Base-by-base conservation (phyloP, 2,329 filamentous ascomycete species). In the Penicillium sp. region DNA sequence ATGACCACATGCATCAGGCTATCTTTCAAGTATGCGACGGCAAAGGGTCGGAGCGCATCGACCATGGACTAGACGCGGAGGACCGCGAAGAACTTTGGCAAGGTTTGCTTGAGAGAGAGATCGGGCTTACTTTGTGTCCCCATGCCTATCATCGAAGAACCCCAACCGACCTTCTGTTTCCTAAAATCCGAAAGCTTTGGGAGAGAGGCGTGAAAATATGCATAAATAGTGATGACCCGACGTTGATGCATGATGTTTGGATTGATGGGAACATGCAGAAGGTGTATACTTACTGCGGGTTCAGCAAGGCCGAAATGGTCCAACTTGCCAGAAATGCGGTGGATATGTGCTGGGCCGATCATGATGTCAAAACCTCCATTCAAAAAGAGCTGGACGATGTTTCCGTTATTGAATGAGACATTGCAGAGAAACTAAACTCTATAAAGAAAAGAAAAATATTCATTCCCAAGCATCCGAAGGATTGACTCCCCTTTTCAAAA, bases 211-310 rank as follows among this genome's bases (percentile, higher is more conserved):
- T 80, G n/a, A 74, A 73, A 37, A 68, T 80, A 41, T 75, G 74
- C 43, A 75, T 80, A 51, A 77, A 76, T 48, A 78, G 75, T 46
- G 78, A 80, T 56, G 78, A 80, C 54, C 78, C 78, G 10, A 74
- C 76, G 3, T 78, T 79, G 46, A 76, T 80, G 68, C 75, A 80
- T 51, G 70, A 80, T 51, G 74, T 77, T 29, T 81, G 78, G 78
- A 65, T 81, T 21, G 65, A 75, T 51, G 74, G 78, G 9, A 79
- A 79, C 46, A 64, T 81, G 68, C 66, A 75, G 43, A 71, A 80
- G 58, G 68, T 71, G 6, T 73, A 74, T 46, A 68, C 64, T 3
- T 73, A 75, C 41, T 77, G 77, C 49, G 52, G 50, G 0, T 68
- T 82, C 17, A 68, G 56, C 1, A 70, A 76, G 46, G 32, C 15